A percentile compares a stretch with the other conserved stretches of the same genome.
Conservation (phyloP, 2,329 filamentous ascomycete species). For the Myriangium duriaei region DNA sequence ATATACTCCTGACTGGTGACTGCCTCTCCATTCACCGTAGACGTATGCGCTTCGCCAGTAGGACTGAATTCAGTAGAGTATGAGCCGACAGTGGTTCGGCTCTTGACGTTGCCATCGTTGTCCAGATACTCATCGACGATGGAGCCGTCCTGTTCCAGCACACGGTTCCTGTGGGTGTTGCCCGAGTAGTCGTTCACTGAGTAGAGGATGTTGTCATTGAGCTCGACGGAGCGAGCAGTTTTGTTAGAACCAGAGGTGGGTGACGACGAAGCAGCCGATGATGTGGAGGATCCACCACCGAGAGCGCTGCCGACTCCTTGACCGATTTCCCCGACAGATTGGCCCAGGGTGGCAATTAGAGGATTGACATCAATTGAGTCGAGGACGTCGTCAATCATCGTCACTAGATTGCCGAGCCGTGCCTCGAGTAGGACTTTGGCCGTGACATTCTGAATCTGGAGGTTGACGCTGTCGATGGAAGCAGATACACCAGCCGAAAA, state of each 20-base stretch:
- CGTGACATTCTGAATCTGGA: constrained; percentile 46
- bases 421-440: constrained; percentile 49
- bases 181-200: constrained; percentile 46
- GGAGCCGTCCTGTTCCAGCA: constrained; percentile 48
- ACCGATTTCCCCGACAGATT: constrained; percentile 18
- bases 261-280: constrained; percentile 16
- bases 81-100: constrained; percentile 45
- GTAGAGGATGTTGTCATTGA: constrained; percentile 47
- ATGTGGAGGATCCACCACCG: constrained; percentile 10
- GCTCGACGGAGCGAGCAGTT: constrained; percentile 30
- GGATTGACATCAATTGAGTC: constrained; percentile 49
- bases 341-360: constrained; percentile 30
- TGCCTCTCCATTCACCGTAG: constrained; percentile 13
- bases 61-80: constrained; percentile 48
- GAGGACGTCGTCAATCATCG: constrained; percentile 47
- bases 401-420: constrained; percentile 45
- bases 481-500: constrained; percentile 51
- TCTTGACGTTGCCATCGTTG: constrained; percentile 27
- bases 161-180: constrained; percentile 38
- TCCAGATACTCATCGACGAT: constrained; percentile 48
- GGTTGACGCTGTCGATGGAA: constrained; percentile 43
- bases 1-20: constrained; percentile 16
- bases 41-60: constrained; percentile 21
- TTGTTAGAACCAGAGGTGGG: constrained; percentile 17
- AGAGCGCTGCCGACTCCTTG: constrained; percentile 12